Base-by-base conservation (phyloP, 371 early-diverging fungal genomes). In the Actinomortierella wolfii region DNA sequence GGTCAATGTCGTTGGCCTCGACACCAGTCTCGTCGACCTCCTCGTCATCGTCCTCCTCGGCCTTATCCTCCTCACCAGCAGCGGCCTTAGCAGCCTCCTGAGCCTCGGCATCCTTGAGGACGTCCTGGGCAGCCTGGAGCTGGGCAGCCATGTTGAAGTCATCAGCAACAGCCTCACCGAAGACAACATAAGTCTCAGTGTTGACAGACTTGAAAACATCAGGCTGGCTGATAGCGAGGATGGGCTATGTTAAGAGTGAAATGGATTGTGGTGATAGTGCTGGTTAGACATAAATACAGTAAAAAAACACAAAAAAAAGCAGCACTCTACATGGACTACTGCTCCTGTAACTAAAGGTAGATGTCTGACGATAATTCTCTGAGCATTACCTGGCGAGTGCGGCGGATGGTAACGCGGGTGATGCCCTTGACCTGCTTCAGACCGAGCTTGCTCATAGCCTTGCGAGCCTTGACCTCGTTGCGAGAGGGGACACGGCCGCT, bases 391-490 rank as follows among this genome's bases (percentile, higher is more conserved):
- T 61, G 55, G 29, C 67, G 62, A 20, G 66, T 88, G 79, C 96
- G 90, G 64, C 93, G 86, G 77, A 98, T 86, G 76, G 93, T 93
- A 61, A 98, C 94, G 75, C 96, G 92, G 80, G 78, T 90, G 82
- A 97, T 90, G 51, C 92, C 97, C 34, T 84, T 68, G 64, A 96
- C 90, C 61, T 83, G 88, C 86, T 92, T 90, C 67, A 97, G 86
- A 61, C 97, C 97, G 76, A 93, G 88, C 86, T 94, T 92, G 78
- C 85, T 79, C 76, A 98, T 83, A 56, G 94, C 95, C 90, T 97
- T 97, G 79, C 97, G 91, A 64, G 95, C 96, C 91, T 97, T 95
- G 89, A 92, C 92, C 83, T 97, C 97, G 62, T 88, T 86, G 67
- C 91, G 92, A 79, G 84, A 85, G 78, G 54, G 66, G 59, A 59